Evolutionary conservation across 2,329 filamentous ascomycete species (phyloP).

Genomic region (Monosporascus ibericus): DNA sequence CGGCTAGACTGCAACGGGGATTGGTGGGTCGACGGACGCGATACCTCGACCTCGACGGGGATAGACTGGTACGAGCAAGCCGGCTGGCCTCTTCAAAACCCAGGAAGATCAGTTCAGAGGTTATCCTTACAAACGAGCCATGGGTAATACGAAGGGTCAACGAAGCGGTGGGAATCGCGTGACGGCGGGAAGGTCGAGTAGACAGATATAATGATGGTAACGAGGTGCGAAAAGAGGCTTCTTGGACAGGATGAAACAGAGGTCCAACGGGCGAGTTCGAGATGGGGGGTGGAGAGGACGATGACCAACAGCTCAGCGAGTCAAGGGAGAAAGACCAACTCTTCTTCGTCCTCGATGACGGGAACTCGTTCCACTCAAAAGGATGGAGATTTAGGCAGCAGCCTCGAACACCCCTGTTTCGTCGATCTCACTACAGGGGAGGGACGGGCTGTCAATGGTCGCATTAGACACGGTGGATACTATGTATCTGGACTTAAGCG

Average conservation of each 20-base stretch:
- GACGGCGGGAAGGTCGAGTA: no score
- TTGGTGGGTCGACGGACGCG: background rate
- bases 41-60: background rate
- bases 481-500: background rate
- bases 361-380: background rate
- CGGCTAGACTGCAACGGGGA: background rate
- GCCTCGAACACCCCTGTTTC: background rate
- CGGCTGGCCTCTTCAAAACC: background rate
- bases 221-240: no score
- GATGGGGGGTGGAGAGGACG: no score
- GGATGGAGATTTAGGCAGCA: background rate
- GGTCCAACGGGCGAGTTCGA: no score
- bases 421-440: background rate
- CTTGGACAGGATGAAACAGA: no score
- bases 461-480: background rate
- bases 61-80: background rate
- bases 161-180: no score
- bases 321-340: background rate
- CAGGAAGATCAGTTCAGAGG: background rate
- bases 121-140: background rate
- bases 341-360: background rate
- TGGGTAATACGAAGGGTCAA: background rate
- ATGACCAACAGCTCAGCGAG: no score
- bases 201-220: no score
- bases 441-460: no score